These are phyloP conservation scores for Raphanus hybrid DNA, from an alignment of 441 rosid species.

Conservation along the genomic window DNA sequence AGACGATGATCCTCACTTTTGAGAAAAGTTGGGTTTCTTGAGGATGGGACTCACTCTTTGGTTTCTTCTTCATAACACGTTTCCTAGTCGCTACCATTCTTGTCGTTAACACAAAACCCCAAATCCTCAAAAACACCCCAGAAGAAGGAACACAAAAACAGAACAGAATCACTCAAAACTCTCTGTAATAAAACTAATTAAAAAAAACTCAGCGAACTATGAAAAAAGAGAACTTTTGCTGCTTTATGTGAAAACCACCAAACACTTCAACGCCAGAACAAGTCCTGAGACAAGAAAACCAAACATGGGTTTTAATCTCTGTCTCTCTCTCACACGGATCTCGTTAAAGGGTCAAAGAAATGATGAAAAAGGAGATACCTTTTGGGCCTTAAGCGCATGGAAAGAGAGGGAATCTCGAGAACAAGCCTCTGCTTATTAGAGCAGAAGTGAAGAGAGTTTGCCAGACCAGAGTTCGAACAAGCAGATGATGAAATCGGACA, in stretches of 20 bases:
- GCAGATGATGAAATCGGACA: slow-evolving; percentile 23
- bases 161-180: slow-evolving; percentile 24
- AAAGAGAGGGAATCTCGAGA: slow-evolving; percentile 58
- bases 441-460: slow-evolving; percentile 69
- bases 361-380: slow-evolving; percentile 48
- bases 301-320: not conserved
- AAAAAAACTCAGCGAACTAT: slow-evolving; percentile 55
- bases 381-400: slow-evolving; percentile 93
- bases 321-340: slow-evolving; percentile 19
- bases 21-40: slow-evolving; percentile 46
- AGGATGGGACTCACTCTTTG: slow-evolving; percentile 21
- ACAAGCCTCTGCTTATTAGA: slow-evolving; percentile 57
- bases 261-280: slow-evolving; percentile 80
- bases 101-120: slow-evolving; percentile 37
- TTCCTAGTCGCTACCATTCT: slow-evolving; percentile 47
- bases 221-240: slow-evolving; percentile 54
- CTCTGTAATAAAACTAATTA: slow-evolving; percentile 34
- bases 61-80: slow-evolving; percentile 40
- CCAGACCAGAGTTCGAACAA: slow-evolving; percentile 38
- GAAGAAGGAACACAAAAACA: slow-evolving; percentile 18
- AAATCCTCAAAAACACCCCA: slow-evolving; percentile 43
- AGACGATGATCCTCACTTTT: slow-evolving; percentile 66
- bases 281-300: slow-evolving; percentile 56
- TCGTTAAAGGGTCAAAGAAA: not conserved
- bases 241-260: slow-evolving; percentile 78